Base-by-base conservation (phyloP, 108 stramenopile genomes). In the Conticribra guillardii region DNA sequence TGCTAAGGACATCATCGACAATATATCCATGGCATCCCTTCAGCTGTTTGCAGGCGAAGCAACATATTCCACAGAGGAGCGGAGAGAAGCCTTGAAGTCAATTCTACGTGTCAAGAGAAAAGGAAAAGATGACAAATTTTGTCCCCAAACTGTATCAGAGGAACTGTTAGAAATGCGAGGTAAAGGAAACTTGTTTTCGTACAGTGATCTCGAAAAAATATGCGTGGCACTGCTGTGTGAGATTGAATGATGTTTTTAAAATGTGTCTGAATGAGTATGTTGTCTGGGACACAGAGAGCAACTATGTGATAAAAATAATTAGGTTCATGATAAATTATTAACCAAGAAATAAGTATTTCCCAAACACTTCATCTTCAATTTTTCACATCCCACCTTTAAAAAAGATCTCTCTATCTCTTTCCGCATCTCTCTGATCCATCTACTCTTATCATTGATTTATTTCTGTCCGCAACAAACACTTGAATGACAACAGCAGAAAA, bases 41-140 rank as follows among this genome's bases (percentile, higher is more conserved):
- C 72, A 73, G 19, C 64, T 73, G n/a, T 65, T 73, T 61, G 27
- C 54, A 15, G 72, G 72, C 24, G 72, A 73, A 27, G 17, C 72
- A 48, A 55, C 46, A 4, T 73, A 65, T 29, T 7, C 21, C 11
- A 73, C 64, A 45, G 50, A 56, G 1, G 34, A 30, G 31, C 24
- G 72, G 18, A 64, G 27, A 49, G 24, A 64, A 21, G 72, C 54
- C 31, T 44, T 73, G 16, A 58, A 53, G 32, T 67, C 54, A 23
- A 19, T 73, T 57, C 23, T 73, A 21, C 44, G 72, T 11, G 45
- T 52, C 3, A 3, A 5, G 2, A 16, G 22, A 21, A 31, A 54
- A 60, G 26, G 17, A 4, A 24, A 51, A 9, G 18, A 29, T 18
- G 2, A 9, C 2, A 22, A 14, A 30, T 59, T 32, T 51, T 70